These are phyloP conservation scores for Melianthus villosus DNA, from an alignment of 441 rosid species.

Conservation along the genomic window DNA sequence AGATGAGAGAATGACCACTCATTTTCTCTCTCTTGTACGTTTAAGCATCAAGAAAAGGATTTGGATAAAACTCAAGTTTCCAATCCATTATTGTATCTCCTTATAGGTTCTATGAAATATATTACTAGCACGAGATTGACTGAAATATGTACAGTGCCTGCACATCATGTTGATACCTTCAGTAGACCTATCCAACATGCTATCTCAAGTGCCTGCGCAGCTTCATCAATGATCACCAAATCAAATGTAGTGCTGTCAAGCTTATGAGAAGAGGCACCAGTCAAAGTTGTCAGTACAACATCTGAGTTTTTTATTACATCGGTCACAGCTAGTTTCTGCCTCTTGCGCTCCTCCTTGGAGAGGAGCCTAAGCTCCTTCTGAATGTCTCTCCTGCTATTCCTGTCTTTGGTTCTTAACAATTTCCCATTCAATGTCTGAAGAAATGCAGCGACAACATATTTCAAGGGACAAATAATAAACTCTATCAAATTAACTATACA, in stretches of 20 bases:
- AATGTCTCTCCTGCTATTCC: conserved; percentile 53
- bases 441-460: conserved; percentile 7
- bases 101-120: too few species aligned
- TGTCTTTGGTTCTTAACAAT: conserved; percentile 70
- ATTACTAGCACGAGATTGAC: too few species aligned
- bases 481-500: too few species aligned
- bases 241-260: conserved; percentile 58
- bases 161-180: conserved; percentile 28
- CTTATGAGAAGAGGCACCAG: conserved; percentile 68
- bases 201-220: conserved; percentile 96
- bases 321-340: conserved; percentile 84
- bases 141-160: too few species aligned
- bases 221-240: conserved; percentile 91
- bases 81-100: too few species aligned
- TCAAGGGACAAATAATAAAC: conserved; percentile 3
- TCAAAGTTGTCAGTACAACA: conserved; percentile 72
- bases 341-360: conserved; percentile 81
- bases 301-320: conserved; percentile 79
- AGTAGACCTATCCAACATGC: conserved; percentile 87
- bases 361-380: conserved; percentile 78
- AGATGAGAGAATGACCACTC: too few species aligned
- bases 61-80: too few species aligned
- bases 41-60: too few species aligned
- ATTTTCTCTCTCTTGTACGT: too few species aligned
- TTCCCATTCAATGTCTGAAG: conserved; percentile 64